Evolutionary conservation across 352 stramenopile genomes (phyloP).

Genomic region (Pilasporangium apinafurcum): DNA sequence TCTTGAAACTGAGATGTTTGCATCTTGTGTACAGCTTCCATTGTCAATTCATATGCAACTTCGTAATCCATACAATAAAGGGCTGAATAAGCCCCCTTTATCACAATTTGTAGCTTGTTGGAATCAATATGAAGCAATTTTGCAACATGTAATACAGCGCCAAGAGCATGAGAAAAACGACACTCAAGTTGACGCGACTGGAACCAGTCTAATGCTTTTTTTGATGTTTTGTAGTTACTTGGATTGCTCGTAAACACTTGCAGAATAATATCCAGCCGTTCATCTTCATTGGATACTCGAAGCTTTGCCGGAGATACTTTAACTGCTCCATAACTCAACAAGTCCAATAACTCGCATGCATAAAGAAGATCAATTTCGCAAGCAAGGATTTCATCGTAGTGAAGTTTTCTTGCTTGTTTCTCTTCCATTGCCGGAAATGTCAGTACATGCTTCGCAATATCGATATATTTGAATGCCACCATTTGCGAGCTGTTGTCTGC

Average conservation of each 20-base stretch:
- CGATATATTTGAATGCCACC: constrained; percentile 20
- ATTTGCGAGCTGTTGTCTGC: constrained; percentile 18
- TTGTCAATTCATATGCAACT: constrained; percentile 39
- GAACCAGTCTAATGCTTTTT: constrained; percentile 38
- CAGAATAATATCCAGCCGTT: constrained; percentile 31
- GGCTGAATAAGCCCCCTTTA: constrained; percentile 62
- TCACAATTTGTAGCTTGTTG: constrained; percentile 33
- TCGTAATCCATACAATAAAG: constrained; percentile 68
- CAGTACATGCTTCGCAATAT: constrained; percentile 25
- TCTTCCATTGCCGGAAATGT: constrained; percentile 20
- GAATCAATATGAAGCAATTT: constrained; percentile 36
- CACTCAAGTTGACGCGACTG: constrained; percentile 7
- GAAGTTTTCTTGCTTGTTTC: constrained; percentile 12
- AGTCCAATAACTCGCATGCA: constrained; percentile 43
- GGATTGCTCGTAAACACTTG: constrained; percentile 60
- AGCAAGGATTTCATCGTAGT: constrained; percentile 17
- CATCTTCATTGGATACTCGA: constrained; percentile 9
- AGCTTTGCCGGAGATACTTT: constrained; percentile 29
- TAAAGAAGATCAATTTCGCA: constrained; percentile 24
- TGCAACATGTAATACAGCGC: constrained; percentile 41
- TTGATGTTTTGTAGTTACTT: constrained; percentile 51
- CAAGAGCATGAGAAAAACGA: constrained; percentile 10
- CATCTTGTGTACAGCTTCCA: constrained; percentile 14
- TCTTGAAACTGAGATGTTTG: neutral
- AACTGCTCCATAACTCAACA: constrained; percentile 49